Conservation (phyloP, 345 rosid species). For the Sisymbrium altissimum region DNA sequence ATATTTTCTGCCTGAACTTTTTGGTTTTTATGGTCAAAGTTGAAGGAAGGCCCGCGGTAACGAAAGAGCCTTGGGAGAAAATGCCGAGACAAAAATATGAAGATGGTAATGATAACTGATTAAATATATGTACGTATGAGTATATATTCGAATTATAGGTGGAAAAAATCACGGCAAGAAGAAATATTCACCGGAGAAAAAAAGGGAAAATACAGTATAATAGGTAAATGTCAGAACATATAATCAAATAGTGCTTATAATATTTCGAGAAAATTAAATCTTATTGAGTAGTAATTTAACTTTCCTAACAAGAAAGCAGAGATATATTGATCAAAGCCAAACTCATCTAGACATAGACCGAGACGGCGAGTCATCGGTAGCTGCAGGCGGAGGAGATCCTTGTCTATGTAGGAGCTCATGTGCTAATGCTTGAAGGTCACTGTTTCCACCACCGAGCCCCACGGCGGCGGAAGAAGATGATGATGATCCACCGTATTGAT, state of each 20-base stretch:
- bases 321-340: constrained; percentile 7
- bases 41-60: background rate
- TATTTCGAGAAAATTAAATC: constrained; percentile 20
- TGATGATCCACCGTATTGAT: constrained; percentile 40
- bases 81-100: background rate
- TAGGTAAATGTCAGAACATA: constrained; percentile 19
- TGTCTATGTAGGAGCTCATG: constrained; percentile 70
- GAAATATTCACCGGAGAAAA: background rate
- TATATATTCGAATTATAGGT: background rate
- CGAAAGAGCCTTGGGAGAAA: background rate
- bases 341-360: constrained; percentile 50
- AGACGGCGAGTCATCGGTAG: constrained; percentile 50
- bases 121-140: background rate
- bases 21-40: no score
- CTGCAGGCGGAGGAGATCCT: constrained; percentile 53
- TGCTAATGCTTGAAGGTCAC: constrained; percentile 79
- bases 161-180: background rate
- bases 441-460: constrained; percentile 46
- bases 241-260: constrained; percentile 6
- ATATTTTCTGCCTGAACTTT: no score
- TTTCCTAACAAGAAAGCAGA: constrained; percentile 8
- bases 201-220: background rate
- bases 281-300: constrained; percentile 9
- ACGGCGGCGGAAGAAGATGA: constrained; percentile 30
- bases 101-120: background rate